Percentiles rank a stretch among this genome's conserved stretches.
Evolutionary conservation across 2,329 filamentous ascomycete species (phyloP).

Genomic region (Fusarium sp.): DNA sequence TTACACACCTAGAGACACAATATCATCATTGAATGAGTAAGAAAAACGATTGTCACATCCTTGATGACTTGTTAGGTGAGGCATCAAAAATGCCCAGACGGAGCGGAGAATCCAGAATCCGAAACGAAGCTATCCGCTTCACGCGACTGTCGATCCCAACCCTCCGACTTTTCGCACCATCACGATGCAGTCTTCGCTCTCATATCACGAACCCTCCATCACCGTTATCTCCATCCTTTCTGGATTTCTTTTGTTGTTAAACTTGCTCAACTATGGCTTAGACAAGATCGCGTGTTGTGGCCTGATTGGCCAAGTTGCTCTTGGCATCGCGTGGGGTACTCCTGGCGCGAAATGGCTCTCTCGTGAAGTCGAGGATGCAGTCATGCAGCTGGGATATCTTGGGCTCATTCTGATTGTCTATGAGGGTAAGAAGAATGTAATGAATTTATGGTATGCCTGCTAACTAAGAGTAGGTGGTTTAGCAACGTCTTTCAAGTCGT

Average conservation of each 20-base stretch:
- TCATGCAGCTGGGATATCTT: slow-evolving; percentile 77
- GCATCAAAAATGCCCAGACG: neutral
- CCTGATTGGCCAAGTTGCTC: slow-evolving; percentile 76
- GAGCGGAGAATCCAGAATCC: neutral
- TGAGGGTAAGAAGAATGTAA: slow-evolving; percentile 60
- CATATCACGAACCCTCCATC: slow-evolving; percentile 74
- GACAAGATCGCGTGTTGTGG: slow-evolving; percentile 75
- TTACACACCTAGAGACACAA: neutral
- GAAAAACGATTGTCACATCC: neutral
- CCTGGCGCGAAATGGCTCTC: slow-evolving; percentile 73
- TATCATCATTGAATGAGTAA: neutral
- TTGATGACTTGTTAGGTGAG: neutral
- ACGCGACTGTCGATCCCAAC: neutral
- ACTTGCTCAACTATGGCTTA: slow-evolving; percentile 66
- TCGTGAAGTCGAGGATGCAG: slow-evolving; percentile 60
- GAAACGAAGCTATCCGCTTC: neutral
- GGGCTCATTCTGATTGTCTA: slow-evolving; percentile 80
- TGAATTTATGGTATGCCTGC: neutral
- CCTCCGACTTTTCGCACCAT: neutral
- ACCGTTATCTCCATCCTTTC: slow-evolving; percentile 68
- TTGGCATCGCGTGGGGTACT: slow-evolving; percentile 77
- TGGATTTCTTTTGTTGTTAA: slow-evolving; percentile 73
- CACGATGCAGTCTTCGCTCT: slow-evolving; percentile 47
- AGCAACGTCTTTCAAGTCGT: slow-evolving; percentile 45
- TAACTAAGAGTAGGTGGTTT: slow-evolving; percentile 62